phyloP scores from a whole-genome alignment of 352 stramenopile genomes.

The Phytophthora syringae region DNA sequence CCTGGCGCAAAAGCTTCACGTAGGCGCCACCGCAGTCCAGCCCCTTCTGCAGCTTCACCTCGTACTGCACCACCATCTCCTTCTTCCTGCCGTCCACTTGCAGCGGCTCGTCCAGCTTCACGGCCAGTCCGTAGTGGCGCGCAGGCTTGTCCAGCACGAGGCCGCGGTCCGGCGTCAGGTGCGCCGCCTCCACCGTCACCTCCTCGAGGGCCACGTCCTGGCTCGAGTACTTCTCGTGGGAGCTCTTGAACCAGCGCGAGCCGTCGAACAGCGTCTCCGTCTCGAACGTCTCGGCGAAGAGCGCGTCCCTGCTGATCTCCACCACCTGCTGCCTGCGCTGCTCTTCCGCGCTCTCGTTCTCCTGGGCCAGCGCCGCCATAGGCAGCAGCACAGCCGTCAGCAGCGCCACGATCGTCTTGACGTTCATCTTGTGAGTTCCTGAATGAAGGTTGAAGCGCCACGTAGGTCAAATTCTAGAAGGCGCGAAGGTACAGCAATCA shows the following conservation, averaged over 20 bases:
- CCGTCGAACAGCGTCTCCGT: conserved; percentile 59
- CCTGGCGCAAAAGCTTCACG: conserved; percentile 91
- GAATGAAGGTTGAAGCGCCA: conserved; percentile 26
- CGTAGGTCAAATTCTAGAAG: conserved; percentile 34
- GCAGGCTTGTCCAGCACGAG: conserved; percentile 77
- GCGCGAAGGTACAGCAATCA: not conserved
- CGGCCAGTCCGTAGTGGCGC: conserved; percentile 83
- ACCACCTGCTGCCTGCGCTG: conserved; percentile 51
- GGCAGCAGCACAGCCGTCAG: conserved; percentile 54
- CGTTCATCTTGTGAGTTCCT: conserved; percentile 54
- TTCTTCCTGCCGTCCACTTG: conserved; percentile 79
- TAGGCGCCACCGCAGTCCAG: conserved; percentile 94
- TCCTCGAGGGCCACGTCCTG: conserved; percentile 75
- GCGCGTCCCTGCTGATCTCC: conserved; percentile 56
- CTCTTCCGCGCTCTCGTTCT: conserved; percentile 20
- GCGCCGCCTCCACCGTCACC: conserved; percentile 61
- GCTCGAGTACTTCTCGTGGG: conserved; percentile 78
- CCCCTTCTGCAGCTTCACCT: conserved; percentile 93
- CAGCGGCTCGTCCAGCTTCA: conserved; percentile 73
- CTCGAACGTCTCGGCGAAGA: conserved; percentile 88
- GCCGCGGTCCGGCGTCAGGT: conserved; percentile 66
- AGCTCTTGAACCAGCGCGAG: conserved; percentile 85
- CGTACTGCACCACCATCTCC: conserved; percentile 95
- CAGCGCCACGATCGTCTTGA: conserved; percentile 48
- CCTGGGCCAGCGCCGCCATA: conserved; percentile 22